A percentile compares a stretch with the other conserved stretches of the same genome.
Evolutionary conservation across 2,329 filamentous ascomycete genomes (phyloP).

Genomic region (Achaetomium macrosporum): DNA sequence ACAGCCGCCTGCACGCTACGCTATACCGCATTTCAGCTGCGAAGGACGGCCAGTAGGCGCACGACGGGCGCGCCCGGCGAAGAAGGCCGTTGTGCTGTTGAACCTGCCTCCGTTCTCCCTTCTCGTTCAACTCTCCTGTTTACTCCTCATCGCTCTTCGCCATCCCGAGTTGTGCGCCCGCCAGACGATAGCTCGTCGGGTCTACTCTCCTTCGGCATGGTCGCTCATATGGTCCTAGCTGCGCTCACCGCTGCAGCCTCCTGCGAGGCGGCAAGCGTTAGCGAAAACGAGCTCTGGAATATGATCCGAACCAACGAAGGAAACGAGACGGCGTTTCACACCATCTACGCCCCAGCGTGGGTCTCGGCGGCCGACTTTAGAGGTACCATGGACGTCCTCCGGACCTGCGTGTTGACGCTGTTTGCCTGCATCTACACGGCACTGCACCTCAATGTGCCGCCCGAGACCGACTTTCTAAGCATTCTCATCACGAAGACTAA

Average conservation of each 20-base stretch:
- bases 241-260: not conserved
- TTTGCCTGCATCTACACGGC: slow-evolving; percentile 3
- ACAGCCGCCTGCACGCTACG: too few species aligned
- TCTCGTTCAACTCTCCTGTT: too few species aligned
- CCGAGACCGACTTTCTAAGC: not conserved
- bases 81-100: too few species aligned
- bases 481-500: not conserved
- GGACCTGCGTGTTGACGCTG: slow-evolving; percentile 1
- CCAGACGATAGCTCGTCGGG: too few species aligned
- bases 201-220: too few species aligned
- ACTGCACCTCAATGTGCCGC: slow-evolving; percentile 5
- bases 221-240: not conserved
- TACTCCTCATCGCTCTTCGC: too few species aligned
- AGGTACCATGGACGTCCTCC: not conserved
- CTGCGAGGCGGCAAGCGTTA: not conserved
- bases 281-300: not conserved
- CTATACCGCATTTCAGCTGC: too few species aligned
- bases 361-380: not conserved
- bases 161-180: too few species aligned
- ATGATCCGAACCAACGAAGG: not conserved
- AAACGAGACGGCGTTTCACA: not conserved
- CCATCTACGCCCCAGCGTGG: not conserved
- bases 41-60: too few species aligned
- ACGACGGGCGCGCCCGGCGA: too few species aligned
- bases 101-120: too few species aligned